phyloP scores from a whole-genome alignment of 257 asterid genomes.

The Ajuga chamaepitys region DNA sequence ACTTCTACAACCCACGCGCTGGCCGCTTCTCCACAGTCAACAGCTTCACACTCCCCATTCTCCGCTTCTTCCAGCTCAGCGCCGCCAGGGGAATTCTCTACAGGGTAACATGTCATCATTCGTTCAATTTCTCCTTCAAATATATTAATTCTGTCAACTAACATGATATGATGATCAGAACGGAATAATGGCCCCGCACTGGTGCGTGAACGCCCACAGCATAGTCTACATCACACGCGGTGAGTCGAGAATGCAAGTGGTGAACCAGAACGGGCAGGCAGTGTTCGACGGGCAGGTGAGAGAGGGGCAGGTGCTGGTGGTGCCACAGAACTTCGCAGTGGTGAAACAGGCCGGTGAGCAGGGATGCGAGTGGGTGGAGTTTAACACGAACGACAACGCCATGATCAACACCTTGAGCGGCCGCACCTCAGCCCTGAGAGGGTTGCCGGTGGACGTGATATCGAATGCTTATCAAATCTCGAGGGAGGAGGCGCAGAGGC shows the following conservation, averaged over 20 bases:
- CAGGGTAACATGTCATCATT: constrained; percentile 34
- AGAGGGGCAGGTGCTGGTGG: constrained; percentile 49
- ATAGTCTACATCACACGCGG: constrained; percentile 48
- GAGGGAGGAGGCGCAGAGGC: constrained; percentile 44
- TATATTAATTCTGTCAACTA: too few relatives aligned
- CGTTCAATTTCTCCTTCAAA: too few relatives aligned
- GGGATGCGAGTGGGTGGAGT: constrained; percentile 61
- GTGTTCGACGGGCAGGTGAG: constrained; percentile 44
- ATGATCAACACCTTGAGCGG: constrained; percentile 63
- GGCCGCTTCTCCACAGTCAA: constrained; percentile 52
- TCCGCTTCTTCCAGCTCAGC: constrained; percentile 46
- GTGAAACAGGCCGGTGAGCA: constrained; percentile 53
- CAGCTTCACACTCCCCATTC: constrained; percentile 56
- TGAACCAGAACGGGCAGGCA: constrained; percentile 53
- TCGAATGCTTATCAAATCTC: constrained; percentile 44
- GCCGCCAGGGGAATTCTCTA: constrained; percentile 52
- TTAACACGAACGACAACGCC: constrained; percentile 64
- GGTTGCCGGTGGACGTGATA: constrained; percentile 45
- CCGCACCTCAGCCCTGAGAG: constrained; percentile 57
- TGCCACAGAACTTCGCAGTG: constrained; percentile 57
- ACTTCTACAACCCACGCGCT: constrained; percentile 56
- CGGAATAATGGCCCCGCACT: constrained; percentile 57
- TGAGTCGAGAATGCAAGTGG: constrained; percentile 40
- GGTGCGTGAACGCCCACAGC: constrained; percentile 58
- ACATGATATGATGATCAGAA: too few relatives aligned